Evolutionary conservation across 192 early-diverging fungal species (phyloP), one percentile per base, ranked within the genome.

Genomic region (Coemansia sp.): DNA sequence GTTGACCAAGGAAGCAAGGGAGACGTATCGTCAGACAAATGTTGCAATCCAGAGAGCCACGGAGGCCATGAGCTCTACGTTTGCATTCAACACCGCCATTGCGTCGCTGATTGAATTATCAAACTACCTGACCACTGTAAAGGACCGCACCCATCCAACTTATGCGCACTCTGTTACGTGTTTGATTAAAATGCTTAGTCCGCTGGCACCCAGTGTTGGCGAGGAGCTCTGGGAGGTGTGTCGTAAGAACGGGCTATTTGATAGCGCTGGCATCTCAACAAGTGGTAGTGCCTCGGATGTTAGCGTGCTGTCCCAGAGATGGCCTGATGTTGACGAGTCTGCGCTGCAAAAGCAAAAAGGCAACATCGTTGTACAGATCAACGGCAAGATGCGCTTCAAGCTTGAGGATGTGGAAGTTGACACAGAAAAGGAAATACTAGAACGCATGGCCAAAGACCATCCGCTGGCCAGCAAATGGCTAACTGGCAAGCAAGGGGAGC

Each of bases 81-180:
- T 85, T 75, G 77, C 86, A 18, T 93, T 98, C 75, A 92, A 96
- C 75, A 92, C 93, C 0, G 93, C 89, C 23, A 92, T 96, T 58
- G 85, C 95, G 0, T 81, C 87, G 63, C 81, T 98, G 40, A 96
- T 96, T 71, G 94, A 96, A 72, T 75, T 96, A 21, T 89, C 90
- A 49, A 84, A 86, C 63, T 67, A 75, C 21, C 61, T 90, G 50
- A 69, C 44, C 0, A 21, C 54, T 0, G 70, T 59, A 12, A 58
- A 52, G 19, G 72, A 72, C 65, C 57, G 56, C 39, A 11, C 59
- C 12, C 85, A 84, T 6, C 84, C 87, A 18, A 78, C 88, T 12
- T 88, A 86, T 69, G 72, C 69, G 3, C 53, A 89, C 63, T 78
- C 86, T 16, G 69, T 89, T 12, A 67, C 75, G 48, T 76, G 78